These are phyloP conservation scores for Nyctanthes arbortristis DNA, from an alignment of 257 asterid genomes.

Conservation along the genomic window DNA sequence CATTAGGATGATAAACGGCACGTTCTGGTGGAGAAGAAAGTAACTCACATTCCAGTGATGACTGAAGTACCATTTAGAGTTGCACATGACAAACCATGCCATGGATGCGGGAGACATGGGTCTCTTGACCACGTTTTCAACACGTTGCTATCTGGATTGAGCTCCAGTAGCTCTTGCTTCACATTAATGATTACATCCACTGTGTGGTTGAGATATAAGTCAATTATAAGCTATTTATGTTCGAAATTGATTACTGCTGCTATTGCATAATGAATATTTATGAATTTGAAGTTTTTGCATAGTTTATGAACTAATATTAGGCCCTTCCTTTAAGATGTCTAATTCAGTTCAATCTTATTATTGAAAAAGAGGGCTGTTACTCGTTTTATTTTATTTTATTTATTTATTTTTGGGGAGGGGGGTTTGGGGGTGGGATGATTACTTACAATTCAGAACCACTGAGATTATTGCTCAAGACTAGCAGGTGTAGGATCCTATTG, in stretches of 20 bases:
- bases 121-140: constrained; percentile 63
- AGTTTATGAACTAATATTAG: background rate
- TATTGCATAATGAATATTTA: background rate
- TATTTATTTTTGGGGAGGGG: no score
- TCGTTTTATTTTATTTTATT: no score
- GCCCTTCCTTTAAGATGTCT: background rate
- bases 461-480: no score
- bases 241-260: background rate
- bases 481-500: background rate
- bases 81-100: constrained; percentile 67
- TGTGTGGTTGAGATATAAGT: constrained; percentile 22
- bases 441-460: no score
- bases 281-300: constrained; percentile 1
- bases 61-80: constrained; percentile 34
- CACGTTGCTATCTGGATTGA: constrained; percentile 49
- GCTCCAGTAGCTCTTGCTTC: constrained; percentile 54
- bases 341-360: background rate
- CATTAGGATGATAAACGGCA: background rate
- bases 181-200: constrained; percentile 44
- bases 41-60: constrained; percentile 54
- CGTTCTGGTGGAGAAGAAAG: constrained; percentile 10
- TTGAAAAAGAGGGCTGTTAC: background rate
- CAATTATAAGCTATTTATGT: background rate
- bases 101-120: constrained; percentile 71
- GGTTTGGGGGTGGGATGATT: no score